Conservation (phyloP, 805 yeast species). For the Starmerella stigmatis region DNA sequence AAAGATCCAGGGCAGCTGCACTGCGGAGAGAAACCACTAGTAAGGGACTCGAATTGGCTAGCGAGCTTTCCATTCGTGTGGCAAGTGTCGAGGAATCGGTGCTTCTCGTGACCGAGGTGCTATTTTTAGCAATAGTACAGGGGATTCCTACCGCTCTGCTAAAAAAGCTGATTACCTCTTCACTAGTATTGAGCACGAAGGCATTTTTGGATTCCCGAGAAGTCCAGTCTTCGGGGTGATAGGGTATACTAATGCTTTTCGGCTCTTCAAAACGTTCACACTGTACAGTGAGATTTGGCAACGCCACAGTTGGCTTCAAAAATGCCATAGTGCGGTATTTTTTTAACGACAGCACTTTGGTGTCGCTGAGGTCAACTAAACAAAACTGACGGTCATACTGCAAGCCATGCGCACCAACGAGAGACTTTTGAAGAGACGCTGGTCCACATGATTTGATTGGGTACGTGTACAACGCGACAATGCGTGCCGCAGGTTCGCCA, state of each 20-base stretch:
- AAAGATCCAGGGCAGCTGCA: slow-evolving; percentile 21
- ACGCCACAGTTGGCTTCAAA: slow-evolving; percentile 29
- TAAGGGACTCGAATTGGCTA: slow-evolving; percentile 35
- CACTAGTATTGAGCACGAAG: slow-evolving; percentile 18
- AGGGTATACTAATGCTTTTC: slow-evolving; percentile 3
- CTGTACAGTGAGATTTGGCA: neutral
- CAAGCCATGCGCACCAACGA: slow-evolving; percentile 30
- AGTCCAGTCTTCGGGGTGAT: slow-evolving; percentile 12
- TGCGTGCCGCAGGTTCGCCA: neutral
- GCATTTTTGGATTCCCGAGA: neutral
- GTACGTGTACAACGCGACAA: slow-evolving; percentile 25
- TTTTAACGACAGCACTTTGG: slow-evolving; percentile 31
- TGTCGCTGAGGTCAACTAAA: slow-evolving; percentile 27
- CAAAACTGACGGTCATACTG: slow-evolving; percentile 36
- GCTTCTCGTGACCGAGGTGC: slow-evolving; percentile 7
- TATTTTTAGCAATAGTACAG: slow-evolving; percentile 32
- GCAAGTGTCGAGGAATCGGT: slow-evolving; percentile 5
- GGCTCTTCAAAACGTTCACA: neutral
- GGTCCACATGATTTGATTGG: slow-evolving; percentile 40
- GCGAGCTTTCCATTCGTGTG: slow-evolving; percentile 19
- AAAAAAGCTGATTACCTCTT: slow-evolving; percentile 28
- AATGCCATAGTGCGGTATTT: slow-evolving; percentile 31
- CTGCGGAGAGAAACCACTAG: slow-evolving; percentile 32
- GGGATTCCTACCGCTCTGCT: slow-evolving; percentile 27
- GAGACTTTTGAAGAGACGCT: slow-evolving; percentile 24